Percentiles rank a stretch among this genome's conserved stretches.
Conservation (phyloP, 139 green algal genomes). For the Closterium sp. region DNA sequence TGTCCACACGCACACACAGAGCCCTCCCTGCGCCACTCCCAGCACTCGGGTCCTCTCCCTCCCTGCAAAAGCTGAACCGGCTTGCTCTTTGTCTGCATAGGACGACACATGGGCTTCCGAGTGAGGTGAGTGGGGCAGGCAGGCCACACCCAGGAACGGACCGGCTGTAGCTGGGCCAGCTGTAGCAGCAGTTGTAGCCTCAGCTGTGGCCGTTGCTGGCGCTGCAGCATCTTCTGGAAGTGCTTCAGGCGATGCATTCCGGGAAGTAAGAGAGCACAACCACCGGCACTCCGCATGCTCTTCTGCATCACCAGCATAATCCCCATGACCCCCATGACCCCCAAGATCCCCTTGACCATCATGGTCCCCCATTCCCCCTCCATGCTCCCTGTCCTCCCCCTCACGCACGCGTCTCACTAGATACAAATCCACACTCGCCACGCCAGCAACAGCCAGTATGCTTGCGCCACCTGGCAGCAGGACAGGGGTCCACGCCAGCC, state of each 20-base stretch:
- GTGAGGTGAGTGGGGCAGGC: background rate
- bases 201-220: background rate
- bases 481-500: background rate
- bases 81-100: background rate
- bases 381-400: background rate
- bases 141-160: background rate
- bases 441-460: conserved; percentile 6
- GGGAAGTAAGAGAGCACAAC: background rate
- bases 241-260: background rate
- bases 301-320: background rate
- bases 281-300: background rate
- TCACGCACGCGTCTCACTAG: background rate
- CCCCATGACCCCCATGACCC: background rate
- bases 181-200: background rate
- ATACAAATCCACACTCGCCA: background rate
- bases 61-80: background rate
- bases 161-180: background rate
- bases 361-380: background rate
- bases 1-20: background rate
- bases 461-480: background rate
- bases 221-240: background rate
- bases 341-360: no score
- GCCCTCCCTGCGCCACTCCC: background rate
- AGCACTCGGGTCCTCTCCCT: background rate
- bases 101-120: background rate